Base-by-base conservation (phyloP, 192 early-diverging fungal genomes). In the Chytriomyces confervae region DNA sequence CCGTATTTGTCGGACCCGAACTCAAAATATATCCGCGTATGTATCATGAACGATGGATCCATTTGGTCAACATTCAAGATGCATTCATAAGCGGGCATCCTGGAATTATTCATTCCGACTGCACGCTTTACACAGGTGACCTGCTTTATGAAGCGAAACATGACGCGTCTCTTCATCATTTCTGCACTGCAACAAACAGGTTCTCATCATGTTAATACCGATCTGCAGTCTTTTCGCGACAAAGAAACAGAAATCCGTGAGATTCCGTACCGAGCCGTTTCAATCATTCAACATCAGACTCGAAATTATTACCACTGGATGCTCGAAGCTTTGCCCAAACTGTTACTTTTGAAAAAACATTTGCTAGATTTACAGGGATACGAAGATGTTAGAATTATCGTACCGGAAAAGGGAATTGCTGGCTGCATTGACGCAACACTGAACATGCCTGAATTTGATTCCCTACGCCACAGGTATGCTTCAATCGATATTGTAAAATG, bases 231-330 rank as follows among this genome's bases (percentile, higher is more conserved):
- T 16, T 76, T 76, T 47, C 24, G 36, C 67, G 67, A 69, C 2
- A 13, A 8, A 49, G 47, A 65, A 3, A 20, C 50, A 2, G 3
- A 27, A 5, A 66, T 76, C 36, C 18, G 64, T 5, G 16, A n/a
- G 20, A 50, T 76, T 46, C 11, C 13, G 11, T 11, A 66, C 64
- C 62, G 16, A 7, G 48, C 47, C 5, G 74, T 49, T 13, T 16
- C 27, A 4, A 62, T 76, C 46, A 76, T 76, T 44, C 62, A 66
- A 44, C 74, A 76, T 36, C 74, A 76, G 66, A 66, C 48, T n/a
- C 74, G 74, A 48, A 76, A 76, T 50, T 76, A 76, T 49, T 76
- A 76, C 49, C 74, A 76, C 50, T 76, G 74, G 74, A 50, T 66
- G 9, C 48, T 76, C 24, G 74, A 76, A 66, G 27, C 74, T 5